Evolutionary conservation across 2,329 filamentous ascomycete species (phyloP), one percentile per base, ranked within the genome.

Genomic region (Onygenales sp.): DNA sequence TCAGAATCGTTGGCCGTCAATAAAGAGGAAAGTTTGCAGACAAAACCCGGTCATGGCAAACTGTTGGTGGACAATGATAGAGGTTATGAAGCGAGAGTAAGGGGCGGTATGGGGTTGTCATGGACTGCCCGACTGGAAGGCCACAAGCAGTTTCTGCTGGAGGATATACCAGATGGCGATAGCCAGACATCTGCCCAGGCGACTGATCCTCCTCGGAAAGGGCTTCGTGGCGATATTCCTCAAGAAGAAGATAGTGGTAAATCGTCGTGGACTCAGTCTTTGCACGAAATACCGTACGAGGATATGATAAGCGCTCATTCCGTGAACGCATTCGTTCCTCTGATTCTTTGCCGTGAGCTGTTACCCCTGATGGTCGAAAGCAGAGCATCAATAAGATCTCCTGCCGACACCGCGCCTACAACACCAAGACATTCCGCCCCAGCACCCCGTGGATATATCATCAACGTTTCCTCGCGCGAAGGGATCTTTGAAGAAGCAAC

Each of bases 201-300:
- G 13, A 31, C 31, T 10, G 49, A 44, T 17, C 32, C n/a, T 32
- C 46, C 42, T 2, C 52, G 53, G 13, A 62, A 63, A 21, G 56
- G 57, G 2, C 55, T 59, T 3, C 52, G 52, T n/a, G 39, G n/a
- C 9, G 36, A 45, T 13, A 43, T 51, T 13, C 17, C 17, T 8
- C 51, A 46, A 13, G 47, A 52, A 17, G 42, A 52, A 17, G 44
- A 54, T 4, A 32, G 43, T 9, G 46, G 54, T 21, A 59, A 58
- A 39, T 69, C 69, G 7, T 70, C 68, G 2, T 71, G 64, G 68
- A 57, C 63, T 6, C 70, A 70, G 45, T 56, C 58, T 1, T 52
- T 71, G n/a, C 52, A 59, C 37, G 63, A 71, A 13, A 71, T 71
- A 7, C 69, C 69, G 1, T 72, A 71, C 55, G 64, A 69, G 45